Conservation (phyloP, 1,284 basidiomycete genomes). For the Phenoliferia sp. region DNA sequence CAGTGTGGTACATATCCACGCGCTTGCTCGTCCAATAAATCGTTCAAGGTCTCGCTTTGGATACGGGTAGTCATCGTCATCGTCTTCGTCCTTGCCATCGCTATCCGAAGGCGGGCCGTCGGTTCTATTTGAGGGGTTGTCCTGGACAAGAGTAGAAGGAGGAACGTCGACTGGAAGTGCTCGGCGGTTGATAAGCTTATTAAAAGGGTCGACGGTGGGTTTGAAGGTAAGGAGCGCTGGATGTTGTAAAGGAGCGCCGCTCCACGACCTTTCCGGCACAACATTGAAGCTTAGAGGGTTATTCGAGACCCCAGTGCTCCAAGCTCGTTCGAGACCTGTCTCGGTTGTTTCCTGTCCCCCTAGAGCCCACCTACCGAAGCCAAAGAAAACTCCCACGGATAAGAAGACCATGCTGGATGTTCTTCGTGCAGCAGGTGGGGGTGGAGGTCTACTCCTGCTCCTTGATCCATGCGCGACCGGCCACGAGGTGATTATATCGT, state of each 20-base stretch:
- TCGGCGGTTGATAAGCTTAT: background rate
- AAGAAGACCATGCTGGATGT: conserved; percentile 22
- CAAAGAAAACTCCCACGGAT: conserved; percentile 24
- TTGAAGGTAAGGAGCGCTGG: conserved; percentile 1
- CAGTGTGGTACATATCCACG: conserved; percentile 84
- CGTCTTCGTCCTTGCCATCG: background rate
- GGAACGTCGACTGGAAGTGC: conserved; percentile 10
- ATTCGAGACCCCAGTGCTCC: background rate
- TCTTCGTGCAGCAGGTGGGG: conserved; percentile 17
- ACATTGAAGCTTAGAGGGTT: background rate
- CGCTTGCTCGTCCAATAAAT: conserved; percentile 76
- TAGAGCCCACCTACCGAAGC: conserved; percentile 25
- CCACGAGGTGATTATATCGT: no score
- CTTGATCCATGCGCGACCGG: no score
- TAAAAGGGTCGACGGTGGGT: background rate
- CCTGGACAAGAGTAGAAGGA: background rate
- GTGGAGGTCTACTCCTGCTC: conserved; percentile 26
- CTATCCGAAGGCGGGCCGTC: background rate
- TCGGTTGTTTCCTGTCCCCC: conserved; percentile 32
- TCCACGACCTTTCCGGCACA: background rate
- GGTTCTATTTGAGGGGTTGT: background rate
- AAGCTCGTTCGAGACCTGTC: conserved; percentile 35
- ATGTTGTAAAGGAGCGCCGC: background rate
- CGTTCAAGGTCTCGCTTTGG: conserved; percentile 42
- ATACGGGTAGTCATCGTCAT: background rate